Conservation (phyloP, 495 filamentous ascomycete species). For the Hyaloscypha variabilis region DNA sequence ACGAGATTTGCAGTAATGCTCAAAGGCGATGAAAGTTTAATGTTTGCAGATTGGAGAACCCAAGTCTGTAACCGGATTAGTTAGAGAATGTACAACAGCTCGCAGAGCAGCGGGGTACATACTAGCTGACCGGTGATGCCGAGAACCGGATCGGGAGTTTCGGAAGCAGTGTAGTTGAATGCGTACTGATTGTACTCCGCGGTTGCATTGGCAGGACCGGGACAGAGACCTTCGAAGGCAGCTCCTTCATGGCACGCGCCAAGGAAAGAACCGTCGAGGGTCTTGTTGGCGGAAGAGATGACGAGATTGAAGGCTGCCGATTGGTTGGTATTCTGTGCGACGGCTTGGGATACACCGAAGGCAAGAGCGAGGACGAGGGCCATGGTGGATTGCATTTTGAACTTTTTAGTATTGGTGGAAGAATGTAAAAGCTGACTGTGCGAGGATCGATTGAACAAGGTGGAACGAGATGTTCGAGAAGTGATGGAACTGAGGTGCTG, state of each 20-base stretch:
- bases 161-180: slow-evolving; percentile 30
- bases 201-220: slow-evolving; percentile 23
- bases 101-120: neutral
- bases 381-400: slow-evolving; percentile 38
- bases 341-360: slow-evolving; percentile 32
- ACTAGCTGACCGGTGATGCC: slow-evolving; percentile 33
- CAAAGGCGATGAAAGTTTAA: slow-evolving; percentile 41
- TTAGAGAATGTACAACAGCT: neutral
- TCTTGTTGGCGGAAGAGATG: slow-evolving; percentile 31
- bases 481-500: no score
- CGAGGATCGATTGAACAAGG: neutral
- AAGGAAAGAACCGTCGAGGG: slow-evolving; percentile 40
- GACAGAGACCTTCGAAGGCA: slow-evolving; percentile 54
- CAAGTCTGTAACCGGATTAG: slow-evolving; percentile 30
- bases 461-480: neutral
- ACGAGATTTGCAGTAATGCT: slow-evolving; percentile 40
- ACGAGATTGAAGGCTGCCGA: slow-evolving; percentile 45
- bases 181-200: slow-evolving; percentile 44
- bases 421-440: neutral
- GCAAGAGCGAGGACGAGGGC: slow-evolving; percentile 33
- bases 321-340: slow-evolving; percentile 41
- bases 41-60: slow-evolving; percentile 39
- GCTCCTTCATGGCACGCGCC: slow-evolving; percentile 58
- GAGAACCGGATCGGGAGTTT: slow-evolving; percentile 9
- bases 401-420: neutral